Evolutionary conservation across 78 protist genomes (phyloP).

Genomic region (Dictyostelium purpureum): DNA sequence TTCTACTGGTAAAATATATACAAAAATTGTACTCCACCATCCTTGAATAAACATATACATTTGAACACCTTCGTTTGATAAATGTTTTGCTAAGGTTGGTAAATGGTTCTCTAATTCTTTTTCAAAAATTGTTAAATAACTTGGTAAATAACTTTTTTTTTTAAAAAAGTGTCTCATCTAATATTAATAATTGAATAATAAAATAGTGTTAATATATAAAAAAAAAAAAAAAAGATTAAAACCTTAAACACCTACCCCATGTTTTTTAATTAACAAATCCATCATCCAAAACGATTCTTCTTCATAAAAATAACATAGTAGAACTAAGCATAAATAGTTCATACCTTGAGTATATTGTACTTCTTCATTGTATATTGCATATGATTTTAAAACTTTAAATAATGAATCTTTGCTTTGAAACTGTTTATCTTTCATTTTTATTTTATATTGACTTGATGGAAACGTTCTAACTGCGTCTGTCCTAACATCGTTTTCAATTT

Average conservation of each 20-base stretch:
- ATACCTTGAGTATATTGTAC: constrained; percentile 74
- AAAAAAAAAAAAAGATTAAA: background rate
- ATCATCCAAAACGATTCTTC: constrained; percentile 70
- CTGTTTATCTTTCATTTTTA: constrained; percentile 34
- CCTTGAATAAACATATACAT: constrained; percentile 67
- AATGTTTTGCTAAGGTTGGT: constrained; percentile 25
- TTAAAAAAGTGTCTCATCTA: constrained; percentile 76
- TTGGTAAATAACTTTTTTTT: constrained; percentile 40
- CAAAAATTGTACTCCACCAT: constrained; percentile 77
- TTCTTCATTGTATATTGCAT: constrained; percentile 65
- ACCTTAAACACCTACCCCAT: constrained; percentile 28
- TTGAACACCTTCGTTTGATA: constrained; percentile 11
- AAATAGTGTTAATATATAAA: no score
- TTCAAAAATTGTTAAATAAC: constrained; percentile 56
- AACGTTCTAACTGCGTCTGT: constrained; percentile 59
- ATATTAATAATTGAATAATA: background rate
- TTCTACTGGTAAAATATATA: constrained; percentile 58
- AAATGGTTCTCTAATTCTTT: constrained; percentile 23
- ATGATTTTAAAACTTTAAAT: constrained; percentile 58
- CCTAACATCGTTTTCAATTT: constrained; percentile 48
- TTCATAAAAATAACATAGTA: constrained; percentile 58
- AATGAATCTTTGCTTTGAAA: constrained; percentile 40
- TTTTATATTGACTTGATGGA: constrained; percentile 43
- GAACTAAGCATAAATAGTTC: constrained; percentile 60
- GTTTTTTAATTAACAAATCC: constrained; percentile 64